Evolutionary conservation across 208 protist species (phyloP), one percentile per base, ranked within the genome.

Genomic region (Borovskyia barvae): DNA sequence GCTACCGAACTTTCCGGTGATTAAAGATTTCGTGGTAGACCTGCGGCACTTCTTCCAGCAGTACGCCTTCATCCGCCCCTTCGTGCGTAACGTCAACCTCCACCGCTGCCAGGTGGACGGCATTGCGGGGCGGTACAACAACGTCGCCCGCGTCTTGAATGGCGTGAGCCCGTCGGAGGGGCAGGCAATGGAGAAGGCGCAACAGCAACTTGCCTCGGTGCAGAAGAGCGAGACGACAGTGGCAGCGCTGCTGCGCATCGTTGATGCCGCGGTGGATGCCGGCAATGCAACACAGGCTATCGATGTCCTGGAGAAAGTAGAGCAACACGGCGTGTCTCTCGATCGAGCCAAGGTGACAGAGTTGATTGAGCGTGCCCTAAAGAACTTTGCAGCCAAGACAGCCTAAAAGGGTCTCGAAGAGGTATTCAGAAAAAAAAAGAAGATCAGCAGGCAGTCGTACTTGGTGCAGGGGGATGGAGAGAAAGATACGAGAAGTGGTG

Each of bases 11-110:
- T 93, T 97, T 59, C 89, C 91, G 14, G 80, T 97, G 19, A 92
- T 97, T 36, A 93, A 94, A 60, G 91, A 97, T 66, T 82, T 97
- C 41, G 91, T 95, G 4, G 91, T 97, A 14, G 86, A 94, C 53
- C 77, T 97, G 30, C 84, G 87, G 14, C 70, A 93, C 69, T 97
- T 95, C 75, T 97, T 95, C 68, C 77, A 83, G 46, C 91, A 97
- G 70, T 96, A 96, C 63, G 80, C 85, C 30, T 93, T 80, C 49
- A 95, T 96, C 55, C 79, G 89, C 26, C 91, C 91, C 7, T 96
- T 90, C 45, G 85, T 94, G 56, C 79, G 87, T 41, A 94, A 96
- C 73, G 65, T 72, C 5, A 94, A 95, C 66, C 72, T 94, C 25
- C 72, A 89, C 57, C 79, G 90, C 46, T 86, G 75, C 66, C 70